These are phyloP conservation scores for Exophiala spinifera DNA, from an alignment of 2,329 filamentous ascomycete species.

Conservation along the genomic window DNA sequence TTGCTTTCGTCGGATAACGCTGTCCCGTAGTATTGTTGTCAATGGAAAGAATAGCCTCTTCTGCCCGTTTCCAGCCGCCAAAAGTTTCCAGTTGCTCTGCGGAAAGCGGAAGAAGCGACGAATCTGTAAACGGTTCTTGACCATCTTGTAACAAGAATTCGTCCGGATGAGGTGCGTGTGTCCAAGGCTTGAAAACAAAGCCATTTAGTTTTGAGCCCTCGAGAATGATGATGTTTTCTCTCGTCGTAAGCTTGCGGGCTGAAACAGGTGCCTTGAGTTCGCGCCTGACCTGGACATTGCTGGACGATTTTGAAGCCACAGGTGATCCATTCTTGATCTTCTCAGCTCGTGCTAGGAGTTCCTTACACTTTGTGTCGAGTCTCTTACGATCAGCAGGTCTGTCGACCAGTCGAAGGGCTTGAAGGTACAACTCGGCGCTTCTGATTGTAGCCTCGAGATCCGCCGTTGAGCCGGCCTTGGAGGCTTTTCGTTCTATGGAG, in stretches of 20 bases:
- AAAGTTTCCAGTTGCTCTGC: constrained; percentile 71
- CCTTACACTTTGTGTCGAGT: constrained; percentile 66
- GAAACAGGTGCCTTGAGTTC: constrained; percentile 37
- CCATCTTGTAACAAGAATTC: constrained; percentile 59
- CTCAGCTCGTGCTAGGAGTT: constrained; percentile 70
- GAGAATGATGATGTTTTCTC: constrained; percentile 73
- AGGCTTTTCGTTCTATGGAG: constrained; percentile 17
- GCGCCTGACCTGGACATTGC: constrained; percentile 23
- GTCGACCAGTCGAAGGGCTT: constrained; percentile 63
- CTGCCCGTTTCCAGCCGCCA: constrained; percentile 75
- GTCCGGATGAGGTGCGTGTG: constrained; percentile 54
- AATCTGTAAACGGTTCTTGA: constrained; percentile 63
- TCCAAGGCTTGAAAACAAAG: constrained; percentile 82
- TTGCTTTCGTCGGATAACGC: constrained; percentile 35
- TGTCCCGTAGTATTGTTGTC: constrained; percentile 33
- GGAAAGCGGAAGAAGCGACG: constrained; percentile 68
- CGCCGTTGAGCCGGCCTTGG: constrained; percentile 46
- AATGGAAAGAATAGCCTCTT: constrained; percentile 56
- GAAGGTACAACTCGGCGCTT: constrained; percentile 79
- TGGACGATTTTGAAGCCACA: background rate
- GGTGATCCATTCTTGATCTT: constrained; percentile 58
- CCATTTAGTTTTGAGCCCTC: constrained; percentile 78
- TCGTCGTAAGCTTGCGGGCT: constrained; percentile 60
- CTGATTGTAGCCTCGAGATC: constrained; percentile 73
- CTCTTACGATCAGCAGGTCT: constrained; percentile 61